These are phyloP conservation scores for Sicyos edulis DNA, from an alignment of 306 rosid species.

Conservation along the genomic window DNA sequence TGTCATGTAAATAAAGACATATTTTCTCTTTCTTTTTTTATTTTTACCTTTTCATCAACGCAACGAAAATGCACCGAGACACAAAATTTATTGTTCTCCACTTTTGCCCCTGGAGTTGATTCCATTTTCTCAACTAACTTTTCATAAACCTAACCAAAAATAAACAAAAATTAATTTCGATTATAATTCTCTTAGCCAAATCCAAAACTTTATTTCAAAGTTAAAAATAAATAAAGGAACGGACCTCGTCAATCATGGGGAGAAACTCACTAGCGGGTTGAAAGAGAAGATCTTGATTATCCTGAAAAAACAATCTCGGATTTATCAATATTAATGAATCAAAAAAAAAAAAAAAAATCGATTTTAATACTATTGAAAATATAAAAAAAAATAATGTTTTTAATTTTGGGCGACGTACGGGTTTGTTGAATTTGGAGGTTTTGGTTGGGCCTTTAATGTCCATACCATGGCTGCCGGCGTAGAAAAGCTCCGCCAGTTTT, in stretches of 20 bases:
- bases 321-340: background rate
- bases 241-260: slow-evolving; percentile 89
- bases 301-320: slow-evolving; percentile 36
- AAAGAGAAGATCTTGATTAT: slow-evolving; percentile 38
- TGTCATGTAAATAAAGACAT: background rate
- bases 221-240: too few relatives aligned
- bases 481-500: slow-evolving; percentile 72
- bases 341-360: background rate
- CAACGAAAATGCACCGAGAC: slow-evolving; percentile 91
- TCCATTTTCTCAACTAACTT: slow-evolving; percentile 59
- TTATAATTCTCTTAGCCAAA: background rate
- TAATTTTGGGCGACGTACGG: slow-evolving; percentile 36
- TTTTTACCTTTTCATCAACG: slow-evolving; percentile 83
- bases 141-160: slow-evolving; percentile 44
- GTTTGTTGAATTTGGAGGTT: slow-evolving; percentile 54
- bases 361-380: background rate
- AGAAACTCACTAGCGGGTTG: slow-evolving; percentile 82
- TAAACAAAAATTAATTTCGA: background rate
- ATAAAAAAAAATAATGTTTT: too few relatives aligned
- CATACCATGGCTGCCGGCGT: slow-evolving; percentile 99
- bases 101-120: slow-evolving; percentile 69
- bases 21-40: background rate
- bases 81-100: slow-evolving; percentile 86
- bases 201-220: slow-evolving; percentile 17
- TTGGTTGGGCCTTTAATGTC: slow-evolving; percentile 88